These are phyloP conservation scores for Schizosaccharomyces osmophilus DNA, from an alignment of 805 yeast species.

Conservation along the genomic window DNA sequence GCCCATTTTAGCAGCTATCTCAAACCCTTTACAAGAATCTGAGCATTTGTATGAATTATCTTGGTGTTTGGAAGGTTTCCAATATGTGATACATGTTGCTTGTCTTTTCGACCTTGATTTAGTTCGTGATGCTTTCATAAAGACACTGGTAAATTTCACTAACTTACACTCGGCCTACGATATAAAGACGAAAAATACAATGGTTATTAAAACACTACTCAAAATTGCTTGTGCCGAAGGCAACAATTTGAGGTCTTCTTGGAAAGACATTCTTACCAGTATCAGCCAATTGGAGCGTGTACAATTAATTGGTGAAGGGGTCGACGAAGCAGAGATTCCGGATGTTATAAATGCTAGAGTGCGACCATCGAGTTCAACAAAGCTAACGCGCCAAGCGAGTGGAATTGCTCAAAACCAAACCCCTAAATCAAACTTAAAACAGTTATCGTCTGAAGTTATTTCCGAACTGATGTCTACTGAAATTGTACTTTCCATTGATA, in stretches of 20 bases:
- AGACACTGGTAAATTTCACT: constrained; percentile 71
- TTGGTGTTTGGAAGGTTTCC: constrained; percentile 64
- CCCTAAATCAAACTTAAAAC: constrained; percentile 8
- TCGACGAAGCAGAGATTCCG: constrained; percentile 62
- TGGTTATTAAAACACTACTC: constrained; percentile 49
- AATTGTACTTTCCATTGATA: constrained; percentile 32
- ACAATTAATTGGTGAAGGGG: constrained; percentile 68
- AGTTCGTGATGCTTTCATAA: constrained; percentile 71
- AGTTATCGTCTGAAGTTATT: not conserved
- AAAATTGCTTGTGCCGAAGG: constrained; percentile 64
- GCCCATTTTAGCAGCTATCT: constrained; percentile 82
- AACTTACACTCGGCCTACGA: constrained; percentile 57
- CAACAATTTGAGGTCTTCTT: constrained; percentile 42
- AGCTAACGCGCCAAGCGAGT: not conserved
- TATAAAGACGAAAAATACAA: constrained; percentile 53
- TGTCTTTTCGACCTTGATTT: constrained; percentile 61
- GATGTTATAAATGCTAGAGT: constrained; percentile 54
- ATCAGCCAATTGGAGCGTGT: constrained; percentile 80
- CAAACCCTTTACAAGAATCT: constrained; percentile 78
- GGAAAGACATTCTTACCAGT: constrained; percentile 63
- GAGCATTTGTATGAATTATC: constrained; percentile 39
- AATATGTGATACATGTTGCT: constrained; percentile 57
- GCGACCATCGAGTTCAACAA: not conserved
- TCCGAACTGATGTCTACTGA: not conserved
- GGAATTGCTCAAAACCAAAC: not conserved